These are phyloP conservation scores for Calonectria fujianensis DNA, from an alignment of 2,329 filamentous ascomycete species.

Conservation along the genomic window DNA sequence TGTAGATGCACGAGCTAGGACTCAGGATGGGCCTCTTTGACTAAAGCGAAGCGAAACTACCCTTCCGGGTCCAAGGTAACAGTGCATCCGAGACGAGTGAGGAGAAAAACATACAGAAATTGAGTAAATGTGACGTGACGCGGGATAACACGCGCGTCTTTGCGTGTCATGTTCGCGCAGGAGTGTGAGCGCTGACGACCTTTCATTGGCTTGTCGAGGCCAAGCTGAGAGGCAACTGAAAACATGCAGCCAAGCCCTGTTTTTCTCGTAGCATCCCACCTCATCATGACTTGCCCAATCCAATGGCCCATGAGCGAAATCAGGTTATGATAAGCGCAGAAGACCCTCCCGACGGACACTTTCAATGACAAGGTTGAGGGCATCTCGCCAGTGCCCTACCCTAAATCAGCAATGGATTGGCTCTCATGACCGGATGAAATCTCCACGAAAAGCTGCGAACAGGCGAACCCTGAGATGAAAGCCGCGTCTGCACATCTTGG, in stretches of 20 bases:
- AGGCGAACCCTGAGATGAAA: constrained; percentile 42
- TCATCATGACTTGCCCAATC: constrained; percentile 40
- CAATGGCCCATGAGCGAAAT: constrained; percentile 44
- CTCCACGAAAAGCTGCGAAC: constrained; percentile 45
- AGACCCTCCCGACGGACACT: constrained; percentile 18
- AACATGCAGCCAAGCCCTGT: constrained; percentile 46
- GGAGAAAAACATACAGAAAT: constrained; percentile 45
- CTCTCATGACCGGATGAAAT: constrained; percentile 38
- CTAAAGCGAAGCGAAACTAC: constrained; percentile 31
- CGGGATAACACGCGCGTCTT: constrained; percentile 38
- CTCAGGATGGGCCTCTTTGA: constrained; percentile 1
- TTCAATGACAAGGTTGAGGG: constrained; percentile 35
- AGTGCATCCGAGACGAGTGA: constrained; percentile 15
- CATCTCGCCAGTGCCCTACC: constrained; percentile 30
- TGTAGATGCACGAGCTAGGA: constrained; percentile 31
- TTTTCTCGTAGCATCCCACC: constrained; percentile 52
- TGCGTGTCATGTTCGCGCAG: constrained; percentile 47
- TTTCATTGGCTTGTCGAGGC: constrained; percentile 45
- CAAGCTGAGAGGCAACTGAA: constrained; percentile 48
- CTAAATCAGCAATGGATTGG: constrained; percentile 43
- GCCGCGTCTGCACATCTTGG: constrained; percentile 28
- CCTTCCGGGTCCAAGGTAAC: neutral
- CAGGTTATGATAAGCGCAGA: constrained; percentile 44
- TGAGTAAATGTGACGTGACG: constrained; percentile 34
- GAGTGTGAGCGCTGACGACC: constrained; percentile 37